phyloP scores from a whole-genome alignment of 192 early-diverging fungal genomes.

The Coemansia sp. region DNA sequence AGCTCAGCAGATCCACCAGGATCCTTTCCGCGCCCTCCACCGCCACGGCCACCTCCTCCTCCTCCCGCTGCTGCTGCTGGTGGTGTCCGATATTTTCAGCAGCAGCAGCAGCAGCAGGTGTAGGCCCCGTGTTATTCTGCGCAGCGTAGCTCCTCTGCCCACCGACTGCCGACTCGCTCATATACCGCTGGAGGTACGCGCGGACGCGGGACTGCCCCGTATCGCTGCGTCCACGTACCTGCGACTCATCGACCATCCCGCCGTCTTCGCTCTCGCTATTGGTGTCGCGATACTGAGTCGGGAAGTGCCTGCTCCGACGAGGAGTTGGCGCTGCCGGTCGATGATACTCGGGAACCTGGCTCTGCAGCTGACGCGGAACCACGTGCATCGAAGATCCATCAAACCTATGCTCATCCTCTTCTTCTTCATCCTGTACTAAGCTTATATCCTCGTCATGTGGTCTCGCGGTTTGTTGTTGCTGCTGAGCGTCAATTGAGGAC shows the following conservation, averaged over 20 bases:
- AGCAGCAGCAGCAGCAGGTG: no score
- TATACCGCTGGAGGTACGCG: constrained; percentile 17
- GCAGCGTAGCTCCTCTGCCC: neutral
- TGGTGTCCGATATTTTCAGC: no score
- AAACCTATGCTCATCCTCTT: neutral
- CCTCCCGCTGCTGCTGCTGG: neutral
- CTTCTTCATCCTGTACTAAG: neutral
- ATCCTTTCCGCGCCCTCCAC: neutral
- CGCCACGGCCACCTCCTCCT: neutral
- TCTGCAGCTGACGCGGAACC: constrained; percentile 12
- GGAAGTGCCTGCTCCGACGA: constrained; percentile 25
- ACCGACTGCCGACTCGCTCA: constrained; percentile 14
- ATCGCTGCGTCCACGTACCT: constrained; percentile 10
- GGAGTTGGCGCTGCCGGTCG: constrained; percentile 48
- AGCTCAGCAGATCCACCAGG: neutral
- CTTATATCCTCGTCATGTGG: no score
- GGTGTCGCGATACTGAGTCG: constrained; percentile 1
- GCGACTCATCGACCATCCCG: neutral
- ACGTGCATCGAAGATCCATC: neutral
- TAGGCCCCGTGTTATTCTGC: no score
- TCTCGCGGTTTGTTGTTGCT: neutral
- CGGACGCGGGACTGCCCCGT: constrained; percentile 13
- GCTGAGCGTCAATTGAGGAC: constrained; percentile 7
- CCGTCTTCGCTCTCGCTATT: neutral
- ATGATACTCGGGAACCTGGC: neutral